Percentiles rank a stretch among this genome's conserved stretches.
These are phyloP conservation scores for Backusella circina DNA, from an alignment of 192 early-diverging fungal genomes.

Conservation along the genomic window DNA sequence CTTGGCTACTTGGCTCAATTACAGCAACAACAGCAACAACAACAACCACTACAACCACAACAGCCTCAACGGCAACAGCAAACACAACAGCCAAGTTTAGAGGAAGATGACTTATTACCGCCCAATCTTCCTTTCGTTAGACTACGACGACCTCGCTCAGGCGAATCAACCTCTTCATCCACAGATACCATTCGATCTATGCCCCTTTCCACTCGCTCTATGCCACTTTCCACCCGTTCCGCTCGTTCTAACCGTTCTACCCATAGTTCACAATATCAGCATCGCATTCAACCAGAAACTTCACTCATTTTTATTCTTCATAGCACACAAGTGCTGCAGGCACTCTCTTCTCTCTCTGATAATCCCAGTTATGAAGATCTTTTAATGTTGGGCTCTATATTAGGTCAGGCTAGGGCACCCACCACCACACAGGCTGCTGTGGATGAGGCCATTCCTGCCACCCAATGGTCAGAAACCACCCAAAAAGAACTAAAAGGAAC, in stretches of 20 bases:
- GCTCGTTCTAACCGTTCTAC: background rate
- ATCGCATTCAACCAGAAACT: slow-evolving; percentile 23
- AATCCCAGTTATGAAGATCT: slow-evolving; percentile 35
- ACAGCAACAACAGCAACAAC: background rate
- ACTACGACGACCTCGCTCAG: slow-evolving; percentile 13
- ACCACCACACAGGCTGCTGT: slow-evolving; percentile 20
- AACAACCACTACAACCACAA: background rate
- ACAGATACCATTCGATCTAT: slow-evolving; percentile 24
- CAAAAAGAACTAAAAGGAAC: slow-evolving; percentile 19
- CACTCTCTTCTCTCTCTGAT: slow-evolving; percentile 5
- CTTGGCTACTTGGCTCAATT: background rate
- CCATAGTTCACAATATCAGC: slow-evolving; percentile 18
- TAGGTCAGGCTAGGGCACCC: slow-evolving; percentile 15
- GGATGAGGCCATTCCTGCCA: slow-evolving; percentile 14
- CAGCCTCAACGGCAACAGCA: slow-evolving; percentile 3
- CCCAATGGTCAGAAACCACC: slow-evolving; percentile 8
- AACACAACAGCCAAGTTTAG: background rate
- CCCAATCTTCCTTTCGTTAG: background rate
- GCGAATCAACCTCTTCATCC: slow-evolving; percentile 21
- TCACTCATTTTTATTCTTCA: background rate
- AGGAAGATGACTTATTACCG: background rate
- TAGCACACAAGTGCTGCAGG: background rate
- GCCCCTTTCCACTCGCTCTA: slow-evolving; percentile 12
- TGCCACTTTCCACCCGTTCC: slow-evolving; percentile 9
- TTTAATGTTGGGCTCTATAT: slow-evolving; percentile 11